A percentile compares a stretch with the other conserved stretches of the same genome.
Conservation (phyloP, 352 stramenopile species). For the Pelagophyceae sp. region DNA sequence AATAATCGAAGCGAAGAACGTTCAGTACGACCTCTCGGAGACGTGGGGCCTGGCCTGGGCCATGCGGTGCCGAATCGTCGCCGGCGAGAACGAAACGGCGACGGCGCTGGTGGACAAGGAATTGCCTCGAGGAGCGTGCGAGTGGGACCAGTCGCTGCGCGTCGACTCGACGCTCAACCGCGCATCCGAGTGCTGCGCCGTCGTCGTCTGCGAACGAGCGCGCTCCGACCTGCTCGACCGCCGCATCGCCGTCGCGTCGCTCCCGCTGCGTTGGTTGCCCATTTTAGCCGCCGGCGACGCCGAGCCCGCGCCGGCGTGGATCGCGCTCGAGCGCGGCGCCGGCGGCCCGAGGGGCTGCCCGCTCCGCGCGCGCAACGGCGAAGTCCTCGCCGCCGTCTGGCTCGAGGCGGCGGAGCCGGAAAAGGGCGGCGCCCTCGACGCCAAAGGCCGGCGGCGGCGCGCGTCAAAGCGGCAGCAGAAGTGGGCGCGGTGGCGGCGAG, state of each 20-base stretch:
- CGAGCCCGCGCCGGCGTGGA: background rate
- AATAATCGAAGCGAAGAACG: background rate
- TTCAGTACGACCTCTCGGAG: constrained; percentile 6
- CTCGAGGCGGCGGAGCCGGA: background rate
- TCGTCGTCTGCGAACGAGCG: constrained; percentile 5
- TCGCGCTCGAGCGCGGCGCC: background rate
- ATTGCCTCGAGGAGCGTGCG: background rate
- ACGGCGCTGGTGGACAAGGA: background rate
- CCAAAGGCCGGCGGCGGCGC: background rate
- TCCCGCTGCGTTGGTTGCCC: background rate
- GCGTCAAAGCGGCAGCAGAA: background rate
- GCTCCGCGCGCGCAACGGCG: background rate
- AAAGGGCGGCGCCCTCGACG: background rate
- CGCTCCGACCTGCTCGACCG: constrained; percentile 10
- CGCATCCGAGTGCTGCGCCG: background rate
- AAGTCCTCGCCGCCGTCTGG: constrained; percentile 2
- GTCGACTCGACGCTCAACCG: background rate
- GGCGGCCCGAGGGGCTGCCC: background rate
- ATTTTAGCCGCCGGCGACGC: background rate
- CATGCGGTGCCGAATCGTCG: background rate
- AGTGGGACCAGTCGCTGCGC: background rate
- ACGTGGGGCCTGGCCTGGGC: background rate
- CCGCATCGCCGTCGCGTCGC: background rate
- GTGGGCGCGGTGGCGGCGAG: no score
- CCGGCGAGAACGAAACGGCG: background rate